Evolutionary conservation across 352 stramenopile genomes (phyloP).

Genomic region (Phytophthora citricola): DNA sequence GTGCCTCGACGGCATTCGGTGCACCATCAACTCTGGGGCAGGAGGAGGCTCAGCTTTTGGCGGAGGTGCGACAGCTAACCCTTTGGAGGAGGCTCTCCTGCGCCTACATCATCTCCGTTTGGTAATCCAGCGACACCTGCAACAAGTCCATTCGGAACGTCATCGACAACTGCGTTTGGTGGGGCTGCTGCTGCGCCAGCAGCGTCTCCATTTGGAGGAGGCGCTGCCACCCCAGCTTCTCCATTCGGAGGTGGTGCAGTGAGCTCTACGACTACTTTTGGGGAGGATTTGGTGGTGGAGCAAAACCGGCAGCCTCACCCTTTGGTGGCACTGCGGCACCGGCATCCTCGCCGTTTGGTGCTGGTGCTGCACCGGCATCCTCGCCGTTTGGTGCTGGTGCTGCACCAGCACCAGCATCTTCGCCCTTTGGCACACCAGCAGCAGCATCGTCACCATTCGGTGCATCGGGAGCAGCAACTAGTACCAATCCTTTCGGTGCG

Average conservation of each 20-base stretch:
- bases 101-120: conserved; percentile 34
- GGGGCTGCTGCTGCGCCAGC: conserved; percentile 18
- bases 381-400: conserved; percentile 27
- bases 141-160: conserved; percentile 45
- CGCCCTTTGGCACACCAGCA: background rate
- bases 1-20: conserved; percentile 33
- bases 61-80: conserved; percentile 18
- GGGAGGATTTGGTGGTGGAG: conserved; percentile 10
- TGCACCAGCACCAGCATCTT: conserved; percentile 14
- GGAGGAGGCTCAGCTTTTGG: conserved; percentile 29
- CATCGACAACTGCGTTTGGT: conserved; percentile 34
- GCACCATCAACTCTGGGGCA: conserved; percentile 26
- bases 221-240: conserved; percentile 14
- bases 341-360: conserved; percentile 23
- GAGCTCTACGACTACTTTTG: conserved; percentile 16
- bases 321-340: conserved; percentile 23
- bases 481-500: conserved; percentile 27
- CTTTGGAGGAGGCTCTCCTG: conserved; percentile 31
- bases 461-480: conserved; percentile 18
- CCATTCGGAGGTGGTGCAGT: conserved; percentile 30
- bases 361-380: conserved; percentile 11
- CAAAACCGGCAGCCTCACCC: conserved; percentile 25
- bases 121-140: conserved; percentile 26
- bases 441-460: conserved; percentile 29
- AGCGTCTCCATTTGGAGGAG: conserved; percentile 37